Evolutionary conservation across 495 filamentous ascomycete species (phyloP).

Genomic region (Amorphotheca resinae): DNA sequence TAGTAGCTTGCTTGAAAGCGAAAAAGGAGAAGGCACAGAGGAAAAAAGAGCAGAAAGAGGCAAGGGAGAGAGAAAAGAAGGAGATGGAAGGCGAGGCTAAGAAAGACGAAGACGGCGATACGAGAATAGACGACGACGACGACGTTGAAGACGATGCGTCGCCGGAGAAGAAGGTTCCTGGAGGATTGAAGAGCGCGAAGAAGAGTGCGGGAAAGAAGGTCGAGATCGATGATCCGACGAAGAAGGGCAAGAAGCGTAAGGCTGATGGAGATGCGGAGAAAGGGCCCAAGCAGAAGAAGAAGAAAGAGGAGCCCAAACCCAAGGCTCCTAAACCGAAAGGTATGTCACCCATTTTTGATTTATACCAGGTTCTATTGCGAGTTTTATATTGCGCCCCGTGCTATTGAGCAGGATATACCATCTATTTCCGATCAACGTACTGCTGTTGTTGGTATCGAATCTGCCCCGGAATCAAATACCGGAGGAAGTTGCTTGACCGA

Average conservation of each 20-base stretch:
- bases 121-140: slow-evolving; percentile 68
- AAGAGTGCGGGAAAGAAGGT: slow-evolving; percentile 60
- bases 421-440: neutral
- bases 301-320: slow-evolving; percentile 89
- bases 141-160: slow-evolving; percentile 53
- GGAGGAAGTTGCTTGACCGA: no score
- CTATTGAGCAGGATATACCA: slow-evolving; percentile 2
- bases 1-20: slow-evolving; percentile 55
- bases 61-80: slow-evolving; percentile 35
- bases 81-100: slow-evolving; percentile 47
- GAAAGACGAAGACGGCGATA: slow-evolving; percentile 45
- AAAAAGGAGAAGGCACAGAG: slow-evolving; percentile 65
- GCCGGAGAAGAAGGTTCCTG: slow-evolving; percentile 28
- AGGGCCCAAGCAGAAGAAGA: slow-evolving; percentile 76
- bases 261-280: slow-evolving; percentile 57
- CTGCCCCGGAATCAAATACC: no score
- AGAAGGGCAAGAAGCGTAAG: slow-evolving; percentile 89
- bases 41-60: slow-evolving; percentile 66
- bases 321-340: slow-evolving; percentile 80
- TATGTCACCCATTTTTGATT: no score
- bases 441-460: no score
- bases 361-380: no score
- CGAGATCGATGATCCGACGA: slow-evolving; percentile 43
- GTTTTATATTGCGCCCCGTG: slow-evolving; percentile 1
- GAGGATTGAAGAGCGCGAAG: slow-evolving; percentile 48